Evolutionary conservation across 2,329 filamentous ascomycete species (phyloP).

Genomic region (Hortaea sp.): DNA sequence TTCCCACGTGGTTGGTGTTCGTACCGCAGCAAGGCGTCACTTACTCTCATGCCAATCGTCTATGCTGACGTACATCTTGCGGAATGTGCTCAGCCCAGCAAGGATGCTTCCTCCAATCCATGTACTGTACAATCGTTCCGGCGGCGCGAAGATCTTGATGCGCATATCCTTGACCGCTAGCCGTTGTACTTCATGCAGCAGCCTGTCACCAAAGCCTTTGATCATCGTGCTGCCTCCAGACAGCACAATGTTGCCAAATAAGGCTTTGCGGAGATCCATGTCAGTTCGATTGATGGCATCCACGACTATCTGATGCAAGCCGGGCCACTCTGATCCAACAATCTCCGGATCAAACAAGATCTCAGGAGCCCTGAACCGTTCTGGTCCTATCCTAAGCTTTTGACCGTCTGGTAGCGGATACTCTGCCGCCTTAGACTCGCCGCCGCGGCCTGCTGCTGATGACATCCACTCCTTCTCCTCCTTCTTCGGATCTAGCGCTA

Average conservation of each 20-base stretch:
- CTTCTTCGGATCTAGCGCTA: constrained; percentile 78
- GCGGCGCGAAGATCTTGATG: constrained; percentile 97
- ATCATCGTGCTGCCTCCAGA: constrained; percentile 93
- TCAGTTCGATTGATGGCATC: constrained; percentile 93
- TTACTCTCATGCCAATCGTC: constrained; percentile 95
- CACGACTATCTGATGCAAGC: constrained; percentile 94
- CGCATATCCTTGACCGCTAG: constrained; percentile 97
- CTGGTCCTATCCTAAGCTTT: constrained; percentile 86
- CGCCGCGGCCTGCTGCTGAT: constrained; percentile 51
- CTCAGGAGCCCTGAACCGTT: constrained; percentile 91
- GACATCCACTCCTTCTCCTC: constrained; percentile 91
- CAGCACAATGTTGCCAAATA: constrained; percentile 95
- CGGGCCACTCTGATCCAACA: constrained; percentile 91
- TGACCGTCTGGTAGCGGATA: constrained; percentile 88
- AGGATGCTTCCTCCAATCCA: constrained; percentile 99
- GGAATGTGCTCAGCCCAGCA: constrained; percentile 91
- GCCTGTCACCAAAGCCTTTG: constrained; percentile 88
- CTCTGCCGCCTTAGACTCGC: constrained; percentile 67
- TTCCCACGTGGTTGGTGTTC: too few species aligned
- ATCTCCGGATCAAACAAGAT: constrained; percentile 97
- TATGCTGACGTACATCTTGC: constrained; percentile 99
- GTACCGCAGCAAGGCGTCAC: background rate
- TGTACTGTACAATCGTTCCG: constrained; percentile 95
- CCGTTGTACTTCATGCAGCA: constrained; percentile 84
- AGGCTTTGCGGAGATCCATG: constrained; percentile 83